Evolutionary conservation across 139 green algal species (phyloP), one percentile per base, ranked within the genome.

Genomic region (Coelastrella sp.): DNA sequence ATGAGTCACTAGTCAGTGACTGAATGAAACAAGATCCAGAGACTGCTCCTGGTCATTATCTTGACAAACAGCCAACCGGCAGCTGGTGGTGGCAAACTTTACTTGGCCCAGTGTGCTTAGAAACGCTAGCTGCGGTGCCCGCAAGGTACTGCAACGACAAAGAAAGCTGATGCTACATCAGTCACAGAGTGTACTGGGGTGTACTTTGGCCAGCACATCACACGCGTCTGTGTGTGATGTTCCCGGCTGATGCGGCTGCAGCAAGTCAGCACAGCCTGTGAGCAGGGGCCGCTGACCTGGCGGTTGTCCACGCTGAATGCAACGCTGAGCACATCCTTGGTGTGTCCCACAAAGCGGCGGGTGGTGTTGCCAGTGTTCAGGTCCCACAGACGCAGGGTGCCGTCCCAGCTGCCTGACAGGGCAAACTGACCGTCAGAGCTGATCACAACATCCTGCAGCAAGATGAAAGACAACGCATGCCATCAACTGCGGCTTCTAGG

Each of bases 301-400:
- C 98, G 95, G 97, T 99, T 99, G 96, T 99, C 98, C n/a, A 98
- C 97, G 74, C 96, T 99, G 97, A 99, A 99, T 72, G 98, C 98
- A 0, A 99, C 98, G 89, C 94, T 98, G 84, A 99, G 96, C 25
- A 99, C 98, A 91, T 99, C 98, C 96, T 99, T 99, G 94, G 93
- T 97, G 96, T 99, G 98, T 82, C 98, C 98, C 73, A 99, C 91
- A 92, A 99, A 99, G 90, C 98, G 97, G 92, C 98, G 95, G 86
- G 98, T 99, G 92, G 98, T 99, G 92, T 93, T 93, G 90, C 98
- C 98, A 65, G 96, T 98, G 97, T 97, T 99, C 78, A 99, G 94
- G 95, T 99, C 98, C 98, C 98, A 99, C 93, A 99, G 95, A 87
- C 98, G 97, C 91, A 99, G 97, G 61, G 98, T 99, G 88, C 96